A percentile compares a stretch with the other conserved stretches of the same genome.
Conservation (phyloP, 108 stramenopile species). For the Nitzschia palea region DNA sequence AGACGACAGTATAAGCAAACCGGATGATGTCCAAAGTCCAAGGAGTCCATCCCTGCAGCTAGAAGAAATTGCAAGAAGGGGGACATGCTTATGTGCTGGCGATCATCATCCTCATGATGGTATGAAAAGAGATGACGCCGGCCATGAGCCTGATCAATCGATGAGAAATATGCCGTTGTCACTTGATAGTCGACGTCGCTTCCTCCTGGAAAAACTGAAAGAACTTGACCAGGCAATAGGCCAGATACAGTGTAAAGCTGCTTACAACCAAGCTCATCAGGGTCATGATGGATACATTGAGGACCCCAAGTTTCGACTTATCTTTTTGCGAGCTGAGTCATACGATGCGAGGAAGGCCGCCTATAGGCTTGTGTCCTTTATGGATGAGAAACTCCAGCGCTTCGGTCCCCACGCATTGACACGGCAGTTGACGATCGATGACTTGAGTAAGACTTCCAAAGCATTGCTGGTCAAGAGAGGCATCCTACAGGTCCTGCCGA, state of each 20-base stretch:
- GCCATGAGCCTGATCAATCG: too few relatives aligned
- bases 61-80: too few relatives aligned
- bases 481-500: neutral
- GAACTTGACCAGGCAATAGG: neutral
- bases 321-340: constrained; percentile 22
- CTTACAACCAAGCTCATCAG: constrained; percentile 14
- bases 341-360: constrained; percentile 26
- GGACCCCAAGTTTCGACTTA: neutral
- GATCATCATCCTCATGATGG: too few relatives aligned
- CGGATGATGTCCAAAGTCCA: too few relatives aligned
- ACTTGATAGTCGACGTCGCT: too few relatives aligned
- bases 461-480: neutral
- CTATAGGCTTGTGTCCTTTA: neutral
- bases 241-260: constrained; percentile 12
- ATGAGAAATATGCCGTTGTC: too few relatives aligned
- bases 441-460: neutral
- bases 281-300: neutral
- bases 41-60: too few relatives aligned
- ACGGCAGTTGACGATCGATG: constrained; percentile 6
- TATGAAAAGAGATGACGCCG: too few relatives aligned
- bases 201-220: constrained; percentile 6
- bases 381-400: constrained; percentile 3
- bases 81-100: too few relatives aligned
- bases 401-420: neutral
- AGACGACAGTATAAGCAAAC: too few relatives aligned